These are phyloP conservation scores for Vinca major DNA, from an alignment of 305 asterid species.

Conservation along the genomic window DNA sequence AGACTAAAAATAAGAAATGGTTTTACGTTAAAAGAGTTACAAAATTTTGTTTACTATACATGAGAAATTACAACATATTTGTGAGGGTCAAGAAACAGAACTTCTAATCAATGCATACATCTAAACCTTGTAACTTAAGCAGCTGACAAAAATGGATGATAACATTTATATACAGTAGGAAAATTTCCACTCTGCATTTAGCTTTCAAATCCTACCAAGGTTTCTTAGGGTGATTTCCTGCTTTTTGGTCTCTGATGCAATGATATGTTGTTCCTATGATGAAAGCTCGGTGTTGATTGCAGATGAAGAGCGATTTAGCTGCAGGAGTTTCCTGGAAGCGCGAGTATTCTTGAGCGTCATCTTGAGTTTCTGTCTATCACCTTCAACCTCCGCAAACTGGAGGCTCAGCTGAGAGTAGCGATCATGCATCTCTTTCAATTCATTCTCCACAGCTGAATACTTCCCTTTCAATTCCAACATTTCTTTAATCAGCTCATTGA, in stretches of 20 bases:
- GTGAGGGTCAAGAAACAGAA: not conserved
- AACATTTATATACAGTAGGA: constrained; percentile 19
- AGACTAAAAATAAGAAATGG: not conserved
- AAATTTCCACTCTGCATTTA: constrained; percentile 2
- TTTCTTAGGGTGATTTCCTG: not conserved
- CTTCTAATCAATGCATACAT: constrained; percentile 14
- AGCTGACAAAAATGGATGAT: constrained; percentile 18
- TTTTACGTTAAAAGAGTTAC: not conserved
- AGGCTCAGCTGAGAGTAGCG: constrained; percentile 88
- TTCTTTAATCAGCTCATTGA: constrained; percentile 77
- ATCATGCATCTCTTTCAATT: constrained; percentile 82
- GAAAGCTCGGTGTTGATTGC: constrained; percentile 28
- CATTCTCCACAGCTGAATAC: constrained; percentile 57
- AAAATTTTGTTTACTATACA: constrained; percentile 15
- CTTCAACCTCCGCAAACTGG: constrained; percentile 97
- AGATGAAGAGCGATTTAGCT: constrained; percentile 39
- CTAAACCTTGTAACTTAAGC: constrained; percentile 12
- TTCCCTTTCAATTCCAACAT: constrained; percentile 73
- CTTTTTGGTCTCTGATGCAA: not conserved
- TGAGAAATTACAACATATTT: no score
- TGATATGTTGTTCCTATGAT: constrained; percentile 18
- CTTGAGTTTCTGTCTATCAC: constrained; percentile 85
- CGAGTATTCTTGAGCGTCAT: constrained; percentile 72
- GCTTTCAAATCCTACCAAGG: not conserved
- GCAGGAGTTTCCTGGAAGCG: constrained; percentile 40